Percentiles rank a stretch among this genome's conserved stretches.
phyloP scores from a whole-genome alignment of 2,329 filamentous ascomycete genomes.

The Trichoderma sp. region DNA sequence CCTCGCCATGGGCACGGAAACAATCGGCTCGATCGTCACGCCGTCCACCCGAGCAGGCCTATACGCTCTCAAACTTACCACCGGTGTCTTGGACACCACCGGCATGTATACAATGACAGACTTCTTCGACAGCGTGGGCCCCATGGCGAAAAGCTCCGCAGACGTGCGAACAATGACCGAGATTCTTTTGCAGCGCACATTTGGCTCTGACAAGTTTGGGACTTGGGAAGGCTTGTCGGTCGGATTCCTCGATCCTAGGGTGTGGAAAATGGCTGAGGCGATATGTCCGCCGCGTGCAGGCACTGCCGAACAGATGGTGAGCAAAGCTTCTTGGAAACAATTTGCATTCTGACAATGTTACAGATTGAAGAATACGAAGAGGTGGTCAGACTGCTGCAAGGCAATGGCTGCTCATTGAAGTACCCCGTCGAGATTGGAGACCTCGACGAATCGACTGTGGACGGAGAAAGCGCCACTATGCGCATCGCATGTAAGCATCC shows the following conservation, averaged over 20 bases:
- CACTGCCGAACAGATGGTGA: conserved; percentile 30
- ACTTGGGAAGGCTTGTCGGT: conserved; percentile 26
- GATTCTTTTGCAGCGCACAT: conserved; percentile 16
- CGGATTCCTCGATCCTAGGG: conserved; percentile 27
- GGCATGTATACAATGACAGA: conserved; percentile 34
- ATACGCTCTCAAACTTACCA: conserved; percentile 37
- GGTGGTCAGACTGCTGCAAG: neutral
- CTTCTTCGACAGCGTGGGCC: conserved; percentile 35
- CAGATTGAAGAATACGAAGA: conserved; percentile 18
- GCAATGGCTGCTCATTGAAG: neutral
- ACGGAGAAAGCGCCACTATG: conserved; percentile 12
- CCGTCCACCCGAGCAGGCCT: conserved; percentile 33
- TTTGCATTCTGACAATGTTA: neutral
- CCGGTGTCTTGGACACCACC: conserved; percentile 22
- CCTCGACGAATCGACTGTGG: neutral
- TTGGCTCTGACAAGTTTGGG: conserved; percentile 2
- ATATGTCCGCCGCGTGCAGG: conserved; percentile 27
- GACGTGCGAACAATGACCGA: conserved; percentile 29
- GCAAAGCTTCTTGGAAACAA: neutral
- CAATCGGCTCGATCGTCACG: conserved; percentile 38
- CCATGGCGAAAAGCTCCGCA: conserved; percentile 35
- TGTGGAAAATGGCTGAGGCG: conserved; percentile 28
- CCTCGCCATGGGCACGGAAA: conserved; percentile 41
- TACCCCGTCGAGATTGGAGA: neutral
- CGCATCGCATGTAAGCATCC: conserved; percentile 9